Evolutionary conservation across 768 basidiomycete genomes (phyloP).

Genomic region (Hygrophoropsis aurantiaca): DNA sequence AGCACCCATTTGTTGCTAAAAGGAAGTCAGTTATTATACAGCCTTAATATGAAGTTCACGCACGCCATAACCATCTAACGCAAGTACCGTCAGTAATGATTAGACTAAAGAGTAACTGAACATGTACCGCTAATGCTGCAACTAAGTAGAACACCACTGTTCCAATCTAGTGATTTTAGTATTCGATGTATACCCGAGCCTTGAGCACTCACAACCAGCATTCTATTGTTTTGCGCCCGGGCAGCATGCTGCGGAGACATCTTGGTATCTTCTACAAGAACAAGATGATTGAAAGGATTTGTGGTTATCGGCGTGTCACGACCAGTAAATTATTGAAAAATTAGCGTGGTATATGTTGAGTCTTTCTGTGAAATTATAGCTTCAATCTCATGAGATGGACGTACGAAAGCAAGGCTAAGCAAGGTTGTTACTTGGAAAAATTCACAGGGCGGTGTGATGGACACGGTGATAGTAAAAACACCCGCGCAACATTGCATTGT

Average conservation of each 20-base stretch:
- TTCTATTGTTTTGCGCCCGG: constrained; percentile 25
- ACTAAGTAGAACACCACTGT: constrained; percentile 86
- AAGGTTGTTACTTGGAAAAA: no score
- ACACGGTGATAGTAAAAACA: no score
- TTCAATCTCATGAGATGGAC: no score
- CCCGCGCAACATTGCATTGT: no score
- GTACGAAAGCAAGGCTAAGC: no score
- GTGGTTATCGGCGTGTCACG: no score
- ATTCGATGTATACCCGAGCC: neutral
- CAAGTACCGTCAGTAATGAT: constrained; percentile 1
- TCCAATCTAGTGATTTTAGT: constrained; percentile 46
- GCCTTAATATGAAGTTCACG: constrained; percentile 23
- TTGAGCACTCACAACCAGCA: constrained; percentile 30
- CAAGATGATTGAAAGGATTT: no score
- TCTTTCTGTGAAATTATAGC: no score
- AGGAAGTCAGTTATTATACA: constrained; percentile 11
- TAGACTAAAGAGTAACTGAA: neutral
- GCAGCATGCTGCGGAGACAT: constrained; percentile 28
- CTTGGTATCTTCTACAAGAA: no score
- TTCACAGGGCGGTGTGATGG: no score
- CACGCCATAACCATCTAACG: constrained; percentile 90
- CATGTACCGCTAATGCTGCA: constrained; percentile 81
- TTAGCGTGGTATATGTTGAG: no score
- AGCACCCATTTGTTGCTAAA: constrained; percentile 90
- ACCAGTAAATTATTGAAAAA: no score